A percentile compares a stretch with the other conserved stretches of the same genome.
phyloP scores from a whole-genome alignment of 2,329 filamentous ascomycete genomes.

The Dothiorella sarmentorum region DNA sequence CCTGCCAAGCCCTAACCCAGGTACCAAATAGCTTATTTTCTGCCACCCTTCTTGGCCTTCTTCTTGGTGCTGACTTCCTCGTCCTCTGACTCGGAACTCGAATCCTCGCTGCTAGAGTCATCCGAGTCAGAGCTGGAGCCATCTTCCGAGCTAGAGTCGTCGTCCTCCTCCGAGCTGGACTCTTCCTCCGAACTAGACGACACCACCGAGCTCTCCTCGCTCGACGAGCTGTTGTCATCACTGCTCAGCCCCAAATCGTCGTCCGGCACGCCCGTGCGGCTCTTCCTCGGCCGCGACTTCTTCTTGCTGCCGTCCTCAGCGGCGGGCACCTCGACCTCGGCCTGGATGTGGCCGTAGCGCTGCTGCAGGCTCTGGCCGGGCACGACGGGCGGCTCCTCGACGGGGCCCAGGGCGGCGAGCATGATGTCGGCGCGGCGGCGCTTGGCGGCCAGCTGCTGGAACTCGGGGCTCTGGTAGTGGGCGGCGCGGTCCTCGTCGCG shows the following conservation, averaged over 20 bases:
- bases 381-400: neutral
- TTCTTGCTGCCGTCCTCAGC: slow-evolving; percentile 20
- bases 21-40: too few relatives aligned
- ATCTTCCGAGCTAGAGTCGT: neutral
- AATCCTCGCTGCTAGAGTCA: neutral
- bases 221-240: slow-evolving; percentile 18
- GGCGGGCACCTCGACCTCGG: slow-evolving; percentile 21
- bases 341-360: slow-evolving; percentile 21
- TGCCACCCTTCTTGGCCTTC: neutral
- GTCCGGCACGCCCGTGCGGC: slow-evolving; percentile 26
- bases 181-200: slow-evolving; percentile 16
- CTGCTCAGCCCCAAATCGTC: slow-evolving; percentile 28
- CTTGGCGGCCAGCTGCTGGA: slow-evolving; percentile 34
- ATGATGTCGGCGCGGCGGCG: slow-evolving; percentile 32
- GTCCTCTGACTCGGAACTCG: neutral
- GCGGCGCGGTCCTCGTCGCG: too few relatives aligned
- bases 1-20: too few relatives aligned
- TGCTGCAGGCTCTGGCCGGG: neutral
- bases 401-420: slow-evolving; percentile 27
- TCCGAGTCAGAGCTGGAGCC: slow-evolving; percentile 12
- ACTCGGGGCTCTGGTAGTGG: slow-evolving; percentile 24
- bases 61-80: neutral
- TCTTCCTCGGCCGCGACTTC: slow-evolving; percentile 26
- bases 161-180: slow-evolving; percentile 15
- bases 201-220: slow-evolving; percentile 22